Evolutionary conservation across 2,329 filamentous ascomycete genomes (phyloP), one percentile per base, ranked within the genome.

Genomic region (Neonectria ditissima): DNA sequence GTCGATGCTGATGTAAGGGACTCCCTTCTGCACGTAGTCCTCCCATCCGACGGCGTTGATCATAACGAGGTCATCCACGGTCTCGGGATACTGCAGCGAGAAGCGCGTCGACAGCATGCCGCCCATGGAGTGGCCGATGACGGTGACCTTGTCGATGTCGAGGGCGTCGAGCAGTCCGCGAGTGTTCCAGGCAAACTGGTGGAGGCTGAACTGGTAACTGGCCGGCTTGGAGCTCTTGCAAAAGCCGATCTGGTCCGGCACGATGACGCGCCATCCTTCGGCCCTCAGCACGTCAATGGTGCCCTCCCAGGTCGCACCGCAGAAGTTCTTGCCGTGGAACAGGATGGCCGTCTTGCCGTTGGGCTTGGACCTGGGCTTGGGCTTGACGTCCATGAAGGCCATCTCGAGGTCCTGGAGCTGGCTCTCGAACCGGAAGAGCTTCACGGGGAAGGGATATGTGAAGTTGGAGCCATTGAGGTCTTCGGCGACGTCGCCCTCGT

Each of bases 261-360:
- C 75, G 54, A 87, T 80, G 55, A 87, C 82, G 41, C 85, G 82
- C 67, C 84, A 86, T 44, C 84, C 85, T 28, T 70, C 72, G 2
- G 68, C 65, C 4, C 77, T 69, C 57, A 87, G 80, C 11, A 76
- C 72, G 11, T 73, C 65, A n/a, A 83, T 81, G 14, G 84, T 86
- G 16, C 73, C 74, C 57, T 80, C 77, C 85, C 85, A 87, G 8
- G 84, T 87, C 22, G 82, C 77, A 37, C 79, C 82, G 72, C 85
- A 87, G 66, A 87, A 87, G 74, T 86, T 87, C 74, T 85, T 86
- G 67, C 85, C 85, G 69, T 87, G 85, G 16, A 87, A 73, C 34
- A 87, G 78, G 9, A 86, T 75, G 26, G 80, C 82, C 0, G 79
- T 82, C 67, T 79, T 82, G 44, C 76, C 78, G 60, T 77, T 79